Percentiles rank a stretch among this genome's conserved stretches.
These are phyloP conservation scores for Corymbia maculata DNA, from an alignment of 345 rosid species.

Conservation along the genomic window DNA sequence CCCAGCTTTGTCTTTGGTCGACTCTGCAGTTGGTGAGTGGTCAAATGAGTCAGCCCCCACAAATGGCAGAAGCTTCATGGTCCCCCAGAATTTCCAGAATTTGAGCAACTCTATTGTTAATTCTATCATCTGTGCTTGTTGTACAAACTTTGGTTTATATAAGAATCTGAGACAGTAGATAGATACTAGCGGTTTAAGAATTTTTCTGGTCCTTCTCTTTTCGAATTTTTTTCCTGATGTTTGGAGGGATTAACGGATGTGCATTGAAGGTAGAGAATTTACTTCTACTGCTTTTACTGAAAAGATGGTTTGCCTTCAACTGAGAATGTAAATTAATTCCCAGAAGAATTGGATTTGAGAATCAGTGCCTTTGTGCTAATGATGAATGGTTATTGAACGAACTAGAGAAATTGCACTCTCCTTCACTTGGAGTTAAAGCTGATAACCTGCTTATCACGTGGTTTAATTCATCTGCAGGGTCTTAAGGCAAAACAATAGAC, in stretches of 20 bases:
- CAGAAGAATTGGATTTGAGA: not conserved
- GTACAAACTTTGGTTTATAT: not conserved
- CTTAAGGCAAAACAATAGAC: not conserved
- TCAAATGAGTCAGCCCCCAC: not conserved
- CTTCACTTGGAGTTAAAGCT: not conserved
- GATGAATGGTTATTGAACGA: not conserved
- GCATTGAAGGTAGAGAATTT: not conserved
- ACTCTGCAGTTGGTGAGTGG: not conserved
- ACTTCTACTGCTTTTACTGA: not conserved
- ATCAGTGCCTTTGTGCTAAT: not conserved
- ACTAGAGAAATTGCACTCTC: not conserved
- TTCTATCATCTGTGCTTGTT: not conserved
- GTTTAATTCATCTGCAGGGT: not conserved
- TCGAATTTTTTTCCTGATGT: not conserved
- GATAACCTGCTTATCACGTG: not conserved
- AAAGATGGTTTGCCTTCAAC: not conserved
- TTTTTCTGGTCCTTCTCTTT: not conserved
- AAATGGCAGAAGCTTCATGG: not conserved
- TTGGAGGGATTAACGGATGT: not conserved
- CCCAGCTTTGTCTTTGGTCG: not conserved
- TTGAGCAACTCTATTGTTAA: not conserved
- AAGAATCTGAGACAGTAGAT: not conserved
- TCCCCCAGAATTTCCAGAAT: not conserved
- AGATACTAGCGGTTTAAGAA: not conserved
- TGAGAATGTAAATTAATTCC: not conserved